Evolutionary conservation across 2,329 filamentous ascomycete species (phyloP).

Genomic region (Monosporascus sp.): DNA sequence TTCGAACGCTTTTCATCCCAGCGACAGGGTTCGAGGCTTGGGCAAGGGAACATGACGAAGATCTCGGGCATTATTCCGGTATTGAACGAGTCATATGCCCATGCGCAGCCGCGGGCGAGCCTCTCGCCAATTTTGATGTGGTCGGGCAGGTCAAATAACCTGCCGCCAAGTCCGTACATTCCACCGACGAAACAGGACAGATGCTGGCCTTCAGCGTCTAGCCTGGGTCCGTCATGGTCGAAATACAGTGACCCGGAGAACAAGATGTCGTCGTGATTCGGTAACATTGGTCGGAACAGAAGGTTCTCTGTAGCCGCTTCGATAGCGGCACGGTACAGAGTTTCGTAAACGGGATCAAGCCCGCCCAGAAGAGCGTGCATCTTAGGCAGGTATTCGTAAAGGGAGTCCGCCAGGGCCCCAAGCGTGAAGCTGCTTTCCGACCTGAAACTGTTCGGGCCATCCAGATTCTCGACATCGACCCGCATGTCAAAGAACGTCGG

Average conservation of each 20-base stretch:
- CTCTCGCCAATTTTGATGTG: conserved; percentile 39
- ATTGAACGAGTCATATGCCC: conserved; percentile 46
- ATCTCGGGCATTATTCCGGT: conserved; percentile 53
- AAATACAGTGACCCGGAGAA: conserved; percentile 28
- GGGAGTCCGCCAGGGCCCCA: conserved; percentile 45
- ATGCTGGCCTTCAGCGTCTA: conserved; percentile 1
- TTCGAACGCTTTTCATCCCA: conserved; percentile 27
- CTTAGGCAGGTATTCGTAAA: conserved; percentile 54
- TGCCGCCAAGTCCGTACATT: conserved; percentile 22
- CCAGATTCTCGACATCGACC: conserved; percentile 32
- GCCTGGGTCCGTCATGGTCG: neutral
- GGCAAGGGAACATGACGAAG: conserved; percentile 39
- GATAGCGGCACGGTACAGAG: conserved; percentile 57
- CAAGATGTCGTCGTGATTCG: conserved; percentile 53
- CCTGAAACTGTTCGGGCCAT: conserved; percentile 18
- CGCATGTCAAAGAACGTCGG: conserved; percentile 56
- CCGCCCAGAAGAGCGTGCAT: conserved; percentile 62
- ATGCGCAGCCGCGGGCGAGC: conserved; percentile 46
- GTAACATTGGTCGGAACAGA: conserved; percentile 63
- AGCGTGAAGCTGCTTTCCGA: conserved; percentile 37
- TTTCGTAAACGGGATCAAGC: conserved; percentile 49
- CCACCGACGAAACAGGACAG: conserved; percentile 1
- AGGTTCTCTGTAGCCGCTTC: conserved; percentile 53
- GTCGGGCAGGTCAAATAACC: conserved; percentile 32
- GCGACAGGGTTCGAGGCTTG: conserved; percentile 27